phyloP scores from a whole-genome alignment of 164 flowering plant species.

The Dillenia turbinata region DNA sequence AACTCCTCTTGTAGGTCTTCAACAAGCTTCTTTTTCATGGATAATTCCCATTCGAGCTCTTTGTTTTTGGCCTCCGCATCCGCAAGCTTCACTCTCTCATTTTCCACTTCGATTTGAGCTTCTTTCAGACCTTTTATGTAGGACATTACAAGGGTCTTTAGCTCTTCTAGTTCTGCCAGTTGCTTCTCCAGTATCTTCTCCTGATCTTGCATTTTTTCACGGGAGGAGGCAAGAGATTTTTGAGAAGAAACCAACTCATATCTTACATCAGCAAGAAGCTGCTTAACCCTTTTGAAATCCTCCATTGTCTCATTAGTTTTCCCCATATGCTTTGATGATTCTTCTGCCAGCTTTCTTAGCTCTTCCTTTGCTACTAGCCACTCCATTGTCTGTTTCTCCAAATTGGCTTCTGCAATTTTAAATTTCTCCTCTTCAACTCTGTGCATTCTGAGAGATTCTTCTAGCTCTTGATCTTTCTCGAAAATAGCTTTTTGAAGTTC shows the following conservation, averaged over 20 bases:
- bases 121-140: constrained; percentile 51
- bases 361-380: constrained; percentile 66
- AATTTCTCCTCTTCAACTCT: constrained; percentile 56
- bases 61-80: constrained; percentile 60
- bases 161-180: constrained; percentile 58
- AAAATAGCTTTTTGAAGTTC: constrained; percentile 37
- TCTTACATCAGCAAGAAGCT: constrained; percentile 68
- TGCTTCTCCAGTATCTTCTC: constrained; percentile 53
- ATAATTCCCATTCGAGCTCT: constrained; percentile 61
- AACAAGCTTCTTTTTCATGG: constrained; percentile 45
- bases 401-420: constrained; percentile 48
- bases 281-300: constrained; percentile 60
- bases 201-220: constrained; percentile 57
- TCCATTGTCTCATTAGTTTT: constrained; percentile 42
- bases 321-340: constrained; percentile 32
- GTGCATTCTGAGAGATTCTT: constrained; percentile 25
- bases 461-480: constrained; percentile 56
- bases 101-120: constrained; percentile 65
- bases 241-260: constrained; percentile 70
- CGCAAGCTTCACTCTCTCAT: constrained; percentile 57
- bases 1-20: constrained; percentile 44
- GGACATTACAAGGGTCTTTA: constrained; percentile 35
- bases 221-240: constrained; percentile 57
- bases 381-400: constrained; percentile 58
- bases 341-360: constrained; percentile 44